A percentile compares a stretch with the other conserved stretches of the same genome.
phyloP scores from a whole-genome alignment of 2,329 filamentous ascomycete species.

The Verticillium tricorpus region DNA sequence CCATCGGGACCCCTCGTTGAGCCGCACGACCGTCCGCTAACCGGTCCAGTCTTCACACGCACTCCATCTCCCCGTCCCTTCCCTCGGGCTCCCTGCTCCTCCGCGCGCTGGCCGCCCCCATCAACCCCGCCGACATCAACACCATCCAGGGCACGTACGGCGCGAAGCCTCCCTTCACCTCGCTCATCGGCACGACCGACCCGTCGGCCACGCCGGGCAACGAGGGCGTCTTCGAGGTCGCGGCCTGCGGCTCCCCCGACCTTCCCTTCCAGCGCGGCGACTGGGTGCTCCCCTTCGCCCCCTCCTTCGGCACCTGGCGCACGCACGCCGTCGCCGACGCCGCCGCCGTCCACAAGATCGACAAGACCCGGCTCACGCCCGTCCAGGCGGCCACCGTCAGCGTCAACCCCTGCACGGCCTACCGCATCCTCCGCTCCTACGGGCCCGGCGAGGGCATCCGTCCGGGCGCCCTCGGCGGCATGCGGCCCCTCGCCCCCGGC shows the following conservation, averaged over 20 bases:
- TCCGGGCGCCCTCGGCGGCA: slow-evolving; percentile 33
- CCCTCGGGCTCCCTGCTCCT: slow-evolving; percentile 65
- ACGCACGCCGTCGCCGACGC: slow-evolving; percentile 73
- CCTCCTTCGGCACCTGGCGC: slow-evolving; percentile 89
- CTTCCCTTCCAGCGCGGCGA: slow-evolving; percentile 65
- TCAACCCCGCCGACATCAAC: slow-evolving; percentile 98
- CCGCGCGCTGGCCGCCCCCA: slow-evolving; percentile 82
- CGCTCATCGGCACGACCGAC: slow-evolving; percentile 67
- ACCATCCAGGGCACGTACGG: slow-evolving; percentile 97
- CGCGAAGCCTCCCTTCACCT: slow-evolving; percentile 72
- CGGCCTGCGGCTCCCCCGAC: slow-evolving; percentile 58
- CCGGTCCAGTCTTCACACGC: slow-evolving; percentile 55
- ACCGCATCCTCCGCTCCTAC: slow-evolving; percentile 86
- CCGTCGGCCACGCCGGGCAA: slow-evolving; percentile 81
- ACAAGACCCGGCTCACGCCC: slow-evolving; percentile 65
- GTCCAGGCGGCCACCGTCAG: slow-evolving; percentile 82
- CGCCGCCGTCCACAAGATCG: slow-evolving; percentile 60
- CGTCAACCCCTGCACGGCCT: slow-evolving; percentile 92
- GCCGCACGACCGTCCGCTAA: no score
- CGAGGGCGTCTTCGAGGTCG: slow-evolving; percentile 91
- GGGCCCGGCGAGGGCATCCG: slow-evolving; percentile 41
- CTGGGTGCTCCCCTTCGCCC: slow-evolving; percentile 85
- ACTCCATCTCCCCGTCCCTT: slow-evolving; percentile 73
- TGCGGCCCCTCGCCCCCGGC: slow-evolving; percentile 38
- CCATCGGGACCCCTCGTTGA: not conserved